A percentile compares a stretch with the other conserved stretches of the same genome.
phyloP scores from a whole-genome alignment of 805 yeast species.

The Zygosaccharomyces rouxii region DNA sequence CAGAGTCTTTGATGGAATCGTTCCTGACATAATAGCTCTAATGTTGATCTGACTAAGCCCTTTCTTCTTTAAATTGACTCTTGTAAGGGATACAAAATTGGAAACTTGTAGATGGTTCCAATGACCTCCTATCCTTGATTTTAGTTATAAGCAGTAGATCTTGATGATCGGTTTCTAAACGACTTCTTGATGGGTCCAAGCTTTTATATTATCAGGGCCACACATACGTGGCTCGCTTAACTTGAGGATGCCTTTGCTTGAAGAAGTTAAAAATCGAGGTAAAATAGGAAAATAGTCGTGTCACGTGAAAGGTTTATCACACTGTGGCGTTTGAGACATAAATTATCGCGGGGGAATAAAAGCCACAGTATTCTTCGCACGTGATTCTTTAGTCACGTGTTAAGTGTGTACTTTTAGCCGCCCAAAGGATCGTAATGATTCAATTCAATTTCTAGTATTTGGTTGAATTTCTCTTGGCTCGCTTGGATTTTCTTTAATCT shows the following conservation, averaged over 20 bases:
- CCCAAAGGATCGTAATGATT: not conserved
- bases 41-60: not conserved
- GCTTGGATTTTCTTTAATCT: not conserved
- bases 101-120: not conserved
- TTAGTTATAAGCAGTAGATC: too few relatives aligned
- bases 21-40: constrained; percentile 15
- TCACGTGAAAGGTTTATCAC: not conserved
- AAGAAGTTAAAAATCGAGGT: constrained; percentile 3
- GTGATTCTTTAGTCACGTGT: not conserved
- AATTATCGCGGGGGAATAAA: not conserved
- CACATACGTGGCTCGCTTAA: not conserved
- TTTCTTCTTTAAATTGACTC: not conserved
- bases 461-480: not conserved
- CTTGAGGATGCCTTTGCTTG: not conserved
- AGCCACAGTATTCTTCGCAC: not conserved
- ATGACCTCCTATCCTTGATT: too few relatives aligned
- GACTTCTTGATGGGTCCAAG: not conserved
- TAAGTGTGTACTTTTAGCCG: not conserved
- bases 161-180: not conserved
- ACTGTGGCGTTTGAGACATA: not conserved
- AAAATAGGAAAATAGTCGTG: not conserved
- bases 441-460: not conserved
- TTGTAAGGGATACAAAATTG: not conserved
- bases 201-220: constrained; percentile 2
- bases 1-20: constrained; percentile 15